phyloP scores from a whole-genome alignment of 2,329 filamentous ascomycete genomes.

The Boeremia exigua region DNA sequence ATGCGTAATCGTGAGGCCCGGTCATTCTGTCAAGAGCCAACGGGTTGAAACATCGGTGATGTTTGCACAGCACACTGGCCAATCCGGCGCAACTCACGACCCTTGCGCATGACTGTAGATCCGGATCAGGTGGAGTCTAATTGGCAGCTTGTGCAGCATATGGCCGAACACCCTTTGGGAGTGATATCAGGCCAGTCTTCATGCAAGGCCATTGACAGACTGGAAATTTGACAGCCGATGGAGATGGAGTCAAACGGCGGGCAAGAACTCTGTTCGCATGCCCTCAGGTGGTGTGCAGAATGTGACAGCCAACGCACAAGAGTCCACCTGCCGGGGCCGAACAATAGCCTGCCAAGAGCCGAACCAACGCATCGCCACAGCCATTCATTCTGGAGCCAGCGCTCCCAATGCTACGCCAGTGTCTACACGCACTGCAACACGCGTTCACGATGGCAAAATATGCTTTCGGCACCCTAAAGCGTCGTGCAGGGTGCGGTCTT shows the following conservation, averaged over 20 bases:
- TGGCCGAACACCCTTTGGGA: slow-evolving; percentile 23
- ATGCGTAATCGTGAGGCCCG: slow-evolving; percentile 21
- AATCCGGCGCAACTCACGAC: slow-evolving; percentile 18
- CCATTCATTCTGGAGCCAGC: slow-evolving; percentile 7
- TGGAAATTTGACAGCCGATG: slow-evolving; percentile 15
- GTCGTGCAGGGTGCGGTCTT: slow-evolving; percentile 6
- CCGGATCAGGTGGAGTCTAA: slow-evolving; percentile 22
- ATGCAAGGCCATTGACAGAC: slow-evolving; percentile 15
- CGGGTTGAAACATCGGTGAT: slow-evolving; percentile 35
- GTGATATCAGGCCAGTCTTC: slow-evolving; percentile 19
- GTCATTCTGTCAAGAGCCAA: slow-evolving; percentile 30
- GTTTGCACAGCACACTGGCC: slow-evolving; percentile 24
- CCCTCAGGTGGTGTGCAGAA: slow-evolving; percentile 15
- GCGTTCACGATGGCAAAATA: slow-evolving; percentile 28
- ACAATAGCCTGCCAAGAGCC: slow-evolving; percentile 11
- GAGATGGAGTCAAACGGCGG: slow-evolving; percentile 7
- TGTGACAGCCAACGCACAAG: slow-evolving; percentile 7
- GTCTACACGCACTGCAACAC: slow-evolving; percentile 27
- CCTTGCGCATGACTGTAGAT: slow-evolving; percentile 33
- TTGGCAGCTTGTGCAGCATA: slow-evolving; percentile 10
- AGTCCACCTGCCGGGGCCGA: slow-evolving; percentile 15
- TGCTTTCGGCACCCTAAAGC: slow-evolving; percentile 16
- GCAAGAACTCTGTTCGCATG: slow-evolving; percentile 15
- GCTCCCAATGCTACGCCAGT: slow-evolving; percentile 20
- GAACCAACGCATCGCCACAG: slow-evolving; percentile 23